Conservation (phyloP, 2,329 filamentous ascomycete genomes). For the Fusarium armeniacum region DNA sequence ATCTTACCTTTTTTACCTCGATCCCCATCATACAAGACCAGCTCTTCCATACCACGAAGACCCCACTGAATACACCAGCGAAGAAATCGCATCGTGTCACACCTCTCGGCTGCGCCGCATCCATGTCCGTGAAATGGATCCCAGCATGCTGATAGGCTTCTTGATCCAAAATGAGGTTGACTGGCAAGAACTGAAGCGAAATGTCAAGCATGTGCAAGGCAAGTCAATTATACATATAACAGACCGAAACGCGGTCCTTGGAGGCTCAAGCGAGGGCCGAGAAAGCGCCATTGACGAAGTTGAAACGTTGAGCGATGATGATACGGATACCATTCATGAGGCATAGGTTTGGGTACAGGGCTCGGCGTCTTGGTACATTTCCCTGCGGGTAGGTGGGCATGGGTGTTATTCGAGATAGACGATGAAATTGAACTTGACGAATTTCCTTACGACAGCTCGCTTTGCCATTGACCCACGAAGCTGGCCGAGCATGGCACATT, state of each 20-base stretch:
- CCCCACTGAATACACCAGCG: conserved; percentile 70
- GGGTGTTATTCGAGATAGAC: conserved; percentile 46
- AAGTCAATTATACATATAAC: conserved; percentile 90
- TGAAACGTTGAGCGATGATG: conserved; percentile 84
- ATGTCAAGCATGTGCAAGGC: conserved; percentile 80
- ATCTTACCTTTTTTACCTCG: conserved; percentile 90
- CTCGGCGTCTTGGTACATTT: conserved; percentile 37
- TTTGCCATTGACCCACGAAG: not conserved
- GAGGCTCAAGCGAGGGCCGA: conserved; percentile 69
- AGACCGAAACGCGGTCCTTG: conserved; percentile 73
- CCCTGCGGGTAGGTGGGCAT: conserved; percentile 19
- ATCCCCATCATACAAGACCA: conserved; percentile 88
- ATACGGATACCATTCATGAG: conserved; percentile 61
- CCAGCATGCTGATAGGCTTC: conserved; percentile 97
- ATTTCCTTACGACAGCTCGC: conserved; percentile 1
- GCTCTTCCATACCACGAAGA: conserved; percentile 75
- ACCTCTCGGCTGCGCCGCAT: conserved; percentile 86
- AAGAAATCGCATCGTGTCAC: conserved; percentile 87
- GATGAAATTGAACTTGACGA: conserved; percentile 37
- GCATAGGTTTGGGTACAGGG: conserved; percentile 35
- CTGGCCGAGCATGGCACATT: not conserved
- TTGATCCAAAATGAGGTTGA: conserved; percentile 86
- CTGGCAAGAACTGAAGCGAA: conserved; percentile 84
- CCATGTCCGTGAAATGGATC: conserved; percentile 93
- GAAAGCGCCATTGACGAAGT: conserved; percentile 89